Conservation (phyloP, 2,329 filamentous ascomycete genomes). For the Colletotrichum zoysiae region DNA sequence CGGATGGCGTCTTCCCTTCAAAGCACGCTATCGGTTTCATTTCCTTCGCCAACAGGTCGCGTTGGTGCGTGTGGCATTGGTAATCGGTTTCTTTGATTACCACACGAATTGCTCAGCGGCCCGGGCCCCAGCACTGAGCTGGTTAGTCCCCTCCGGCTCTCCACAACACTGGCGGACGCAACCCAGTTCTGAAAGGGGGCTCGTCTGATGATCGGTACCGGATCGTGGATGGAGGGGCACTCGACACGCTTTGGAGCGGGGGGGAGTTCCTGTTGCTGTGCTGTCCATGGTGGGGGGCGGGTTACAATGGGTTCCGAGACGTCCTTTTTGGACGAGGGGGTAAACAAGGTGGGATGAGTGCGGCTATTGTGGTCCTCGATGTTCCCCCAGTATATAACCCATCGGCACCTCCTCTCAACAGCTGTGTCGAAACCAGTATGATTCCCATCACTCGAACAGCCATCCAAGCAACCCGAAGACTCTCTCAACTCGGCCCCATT, state of each 20-base stretch:
- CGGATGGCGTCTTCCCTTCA: neutral
- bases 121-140: neutral
- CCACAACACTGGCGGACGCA: neutral
- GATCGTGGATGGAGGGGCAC: constrained; percentile 16
- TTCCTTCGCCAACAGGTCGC: neutral
- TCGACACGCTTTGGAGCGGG: constrained; percentile 4
- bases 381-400: constrained; percentile 29
- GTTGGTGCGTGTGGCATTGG: constrained; percentile 8
- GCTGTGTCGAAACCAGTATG: neutral
- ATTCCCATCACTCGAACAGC: constrained; percentile 31
- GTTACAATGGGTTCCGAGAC: constrained; percentile 34
- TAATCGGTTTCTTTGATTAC: constrained; percentile 36
- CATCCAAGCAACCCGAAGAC: constrained; percentile 26
- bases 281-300: constrained; percentile 11
- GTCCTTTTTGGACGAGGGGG: constrained; percentile 2
- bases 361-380: neutral
- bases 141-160: neutral
- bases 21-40: constrained; percentile 12
- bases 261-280: constrained; percentile 23
- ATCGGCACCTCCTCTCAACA: neutral
- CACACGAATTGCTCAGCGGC: constrained; percentile 39
- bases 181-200: constrained; percentile 51
- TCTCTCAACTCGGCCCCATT: constrained; percentile 16
- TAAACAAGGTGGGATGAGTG: constrained; percentile 15
- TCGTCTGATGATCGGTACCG: constrained; percentile 31